Percentiles rank a stretch among this genome's conserved stretches.
phyloP scores from a whole-genome alignment of 2,329 filamentous ascomycete genomes.

The Apiospora sp. region DNA sequence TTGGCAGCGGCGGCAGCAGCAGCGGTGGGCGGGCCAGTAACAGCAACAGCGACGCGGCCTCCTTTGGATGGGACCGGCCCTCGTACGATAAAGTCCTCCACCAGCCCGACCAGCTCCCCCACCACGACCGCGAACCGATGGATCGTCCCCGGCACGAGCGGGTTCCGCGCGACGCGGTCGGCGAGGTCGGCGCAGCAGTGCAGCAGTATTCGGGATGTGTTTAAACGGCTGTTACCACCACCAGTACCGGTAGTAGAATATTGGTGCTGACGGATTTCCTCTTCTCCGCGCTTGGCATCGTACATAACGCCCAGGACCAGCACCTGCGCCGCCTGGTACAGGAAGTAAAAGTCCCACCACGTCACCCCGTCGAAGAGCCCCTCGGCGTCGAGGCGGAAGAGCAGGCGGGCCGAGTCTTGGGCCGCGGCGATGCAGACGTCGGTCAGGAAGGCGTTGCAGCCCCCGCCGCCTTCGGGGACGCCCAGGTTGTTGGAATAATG shows the following conservation, averaged over 20 bases:
- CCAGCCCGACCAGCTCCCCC: not conserved
- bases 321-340: conserved; percentile 46
- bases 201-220: not conserved
- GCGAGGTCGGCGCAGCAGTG: not conserved
- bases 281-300: conserved; percentile 34
- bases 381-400: conserved; percentile 46
- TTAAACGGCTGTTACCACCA: too few species aligned
- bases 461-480: conserved; percentile 39
- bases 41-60: not conserved
- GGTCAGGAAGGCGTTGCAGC: conserved; percentile 41
- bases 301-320: conserved; percentile 49
- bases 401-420: conserved; percentile 41
- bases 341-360: conserved; percentile 51
- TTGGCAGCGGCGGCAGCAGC: not conserved
- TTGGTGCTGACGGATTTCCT: too few species aligned
- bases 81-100: not conserved
- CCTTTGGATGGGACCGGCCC: not conserved
- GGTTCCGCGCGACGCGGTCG: conserved; percentile 2
- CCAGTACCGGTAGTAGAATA: not conserved
- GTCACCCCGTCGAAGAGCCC: conserved; percentile 49
- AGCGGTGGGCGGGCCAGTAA: not conserved
- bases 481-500: conserved; percentile 32
- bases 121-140: conserved; percentile 18
- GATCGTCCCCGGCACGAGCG: conserved; percentile 11
- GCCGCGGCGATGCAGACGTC: conserved; percentile 48